Base-by-base conservation (phyloP, 495 filamentous ascomycete species). In the Coniosporium apollinis region DNA sequence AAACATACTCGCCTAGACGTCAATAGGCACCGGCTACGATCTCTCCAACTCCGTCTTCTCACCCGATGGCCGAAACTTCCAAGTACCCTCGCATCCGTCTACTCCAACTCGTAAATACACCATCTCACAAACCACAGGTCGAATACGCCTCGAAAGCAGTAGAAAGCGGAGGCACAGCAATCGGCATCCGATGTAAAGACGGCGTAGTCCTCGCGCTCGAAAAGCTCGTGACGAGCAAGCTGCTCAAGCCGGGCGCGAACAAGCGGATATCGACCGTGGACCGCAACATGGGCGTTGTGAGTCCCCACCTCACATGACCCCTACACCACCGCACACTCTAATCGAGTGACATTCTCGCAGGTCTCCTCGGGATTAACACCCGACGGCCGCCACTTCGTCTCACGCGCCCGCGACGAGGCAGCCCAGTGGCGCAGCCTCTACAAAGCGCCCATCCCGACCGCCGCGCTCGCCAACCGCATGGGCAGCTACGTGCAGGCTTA, bases 21-120 rank as follows among this genome's bases (percentile, higher is more conserved):
- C 89, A 49, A 97, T 97, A 75, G 89, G 89, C 55, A 97, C 89
- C 49, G 89, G 89, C 51, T 97, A 97, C 63, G 89, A 97, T 72
- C 80, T 97, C 54, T 80, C 82, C 49, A 97, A 97, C 70, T 96
- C 91, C 49, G 86, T 94, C 61, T 97, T 94, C 67, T 94, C 86
- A 22, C 89, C 89, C 38, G 89, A 97, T 65, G 89, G 89, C 57
- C 77, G 89, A 45, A 97, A 97, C 62, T 97, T 97, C 58, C 89
- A 97, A 61, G 75, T 77, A 58, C 26, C 18, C 22, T 25, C 4
- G 5, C 5, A 18, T 18, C 35, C 26, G 33, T n/a, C 28, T 34
- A 15, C 28, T 29, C 30, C 30, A 28, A 36, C 30, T 25, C 26
- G 19, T 33, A n/a, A 14, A n/a, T n/a, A n/a, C n/a, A n/a, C 17